Percentiles rank a stretch among this genome's conserved stretches.
Evolutionary conservation across 2,329 filamentous ascomycete genomes (phyloP).

Genomic region (Monilinia vaccinii-corymbosi): DNA sequence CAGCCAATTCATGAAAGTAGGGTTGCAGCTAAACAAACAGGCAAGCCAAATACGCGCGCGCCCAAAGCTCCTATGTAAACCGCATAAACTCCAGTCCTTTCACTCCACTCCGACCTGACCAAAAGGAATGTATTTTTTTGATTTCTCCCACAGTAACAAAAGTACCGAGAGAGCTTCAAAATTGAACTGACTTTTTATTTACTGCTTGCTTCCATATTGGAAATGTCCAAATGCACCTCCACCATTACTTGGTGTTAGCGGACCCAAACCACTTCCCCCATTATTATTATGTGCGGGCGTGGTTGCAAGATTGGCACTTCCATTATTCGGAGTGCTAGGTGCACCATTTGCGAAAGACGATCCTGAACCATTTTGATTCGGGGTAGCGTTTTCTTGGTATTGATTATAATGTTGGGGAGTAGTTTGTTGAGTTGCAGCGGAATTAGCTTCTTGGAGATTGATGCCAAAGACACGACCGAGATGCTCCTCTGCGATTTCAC

Average conservation of each 20-base stretch:
- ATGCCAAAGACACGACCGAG: conserved; percentile 89
- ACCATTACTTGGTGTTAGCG: conserved; percentile 69
- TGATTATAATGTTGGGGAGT: conserved; percentile 34
- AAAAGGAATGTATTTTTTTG: not conserved
- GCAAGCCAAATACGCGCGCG: not conserved
- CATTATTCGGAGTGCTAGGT: conserved; percentile 63
- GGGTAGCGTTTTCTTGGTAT: conserved; percentile 39
- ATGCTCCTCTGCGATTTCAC: conserved; percentile 71
- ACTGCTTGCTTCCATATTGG: conserved; percentile 26
- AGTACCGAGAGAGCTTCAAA: not conserved
- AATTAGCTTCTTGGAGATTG: conserved; percentile 54
- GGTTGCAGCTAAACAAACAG: not conserved
- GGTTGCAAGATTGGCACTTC: conserved; percentile 40
- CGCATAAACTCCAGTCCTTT: not conserved
- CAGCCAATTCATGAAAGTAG: not conserved
- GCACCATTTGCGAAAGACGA: conserved; percentile 41
- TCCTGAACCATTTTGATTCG: conserved; percentile 40
- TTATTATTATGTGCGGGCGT: conserved; percentile 46
- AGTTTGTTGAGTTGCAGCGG: conserved; percentile 31
- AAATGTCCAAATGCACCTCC: conserved; percentile 72
- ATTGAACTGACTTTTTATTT: not conserved
- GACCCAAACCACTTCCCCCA: conserved; percentile 44
- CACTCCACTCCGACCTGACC: not conserved
- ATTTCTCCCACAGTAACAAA: not conserved
- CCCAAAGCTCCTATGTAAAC: not conserved